Conservation (phyloP, 2,329 filamentous ascomycete genomes). For the Mycosphaerella sp. region DNA sequence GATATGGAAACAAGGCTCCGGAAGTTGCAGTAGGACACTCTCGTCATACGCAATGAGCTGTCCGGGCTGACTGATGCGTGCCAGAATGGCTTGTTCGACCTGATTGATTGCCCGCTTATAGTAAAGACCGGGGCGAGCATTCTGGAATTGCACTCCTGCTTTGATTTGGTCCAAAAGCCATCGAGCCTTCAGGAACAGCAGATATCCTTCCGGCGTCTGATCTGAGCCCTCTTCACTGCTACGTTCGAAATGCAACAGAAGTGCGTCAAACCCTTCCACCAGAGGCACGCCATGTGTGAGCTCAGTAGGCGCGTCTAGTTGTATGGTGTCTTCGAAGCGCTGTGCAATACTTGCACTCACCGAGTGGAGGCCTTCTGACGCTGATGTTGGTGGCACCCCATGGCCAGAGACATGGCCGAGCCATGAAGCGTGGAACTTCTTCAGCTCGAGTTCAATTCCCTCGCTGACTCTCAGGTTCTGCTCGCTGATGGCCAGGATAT, state of each 20-base stretch:
- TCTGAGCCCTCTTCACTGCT: conserved; percentile 11
- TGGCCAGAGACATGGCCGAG: conserved; percentile 14
- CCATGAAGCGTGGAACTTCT: conserved; percentile 9
- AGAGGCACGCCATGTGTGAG: conserved; percentile 13
- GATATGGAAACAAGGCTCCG: conserved; percentile 14
- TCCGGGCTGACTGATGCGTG: conserved; percentile 11
- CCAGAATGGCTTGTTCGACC: conserved; percentile 17
- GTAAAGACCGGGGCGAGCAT: conserved; percentile 20
- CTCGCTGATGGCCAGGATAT: conserved; percentile 18
- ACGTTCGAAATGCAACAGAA: conserved; percentile 19
- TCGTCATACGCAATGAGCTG: conserved; percentile 17
- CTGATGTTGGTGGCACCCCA: not conserved
- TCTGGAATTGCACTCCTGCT: conserved; percentile 15
- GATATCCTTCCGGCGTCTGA: conserved; percentile 17
- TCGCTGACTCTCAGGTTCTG: conserved; percentile 11
- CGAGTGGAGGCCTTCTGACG: conserved; percentile 6
- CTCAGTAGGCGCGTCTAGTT: conserved; percentile 9
- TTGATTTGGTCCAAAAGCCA: conserved; percentile 19
- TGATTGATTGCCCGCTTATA: conserved; percentile 24
- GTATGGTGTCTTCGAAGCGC: conserved; percentile 7
- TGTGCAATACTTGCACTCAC: conserved; percentile 14
- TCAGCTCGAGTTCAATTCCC: conserved; percentile 17
- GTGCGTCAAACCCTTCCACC: conserved; percentile 18
- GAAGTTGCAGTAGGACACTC: conserved; percentile 12
- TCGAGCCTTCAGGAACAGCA: conserved; percentile 22